phyloP scores from a whole-genome alignment of 192 early-diverging fungal genomes.

The Lobosporangium transversale region DNA sequence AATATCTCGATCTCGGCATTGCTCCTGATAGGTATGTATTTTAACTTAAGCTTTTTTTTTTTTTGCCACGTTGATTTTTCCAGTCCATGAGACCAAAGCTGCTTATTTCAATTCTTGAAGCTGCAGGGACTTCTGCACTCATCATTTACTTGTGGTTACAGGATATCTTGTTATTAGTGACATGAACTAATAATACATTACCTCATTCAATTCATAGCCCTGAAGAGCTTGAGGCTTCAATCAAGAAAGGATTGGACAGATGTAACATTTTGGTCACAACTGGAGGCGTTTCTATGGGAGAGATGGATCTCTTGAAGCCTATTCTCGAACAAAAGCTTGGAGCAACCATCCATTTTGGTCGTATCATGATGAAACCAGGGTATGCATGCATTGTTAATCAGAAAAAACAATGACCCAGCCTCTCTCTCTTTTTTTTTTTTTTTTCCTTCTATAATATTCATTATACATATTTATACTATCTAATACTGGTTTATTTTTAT shows the following conservation, averaged over 20 bases:
- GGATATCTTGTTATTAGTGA: too few relatives aligned
- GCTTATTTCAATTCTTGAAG: too few relatives aligned
- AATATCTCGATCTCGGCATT: slow-evolving; percentile 79
- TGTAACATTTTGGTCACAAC: slow-evolving; percentile 89
- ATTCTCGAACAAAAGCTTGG: slow-evolving; percentile 80
- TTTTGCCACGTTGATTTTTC: too few relatives aligned
- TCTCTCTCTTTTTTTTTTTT: not conserved
- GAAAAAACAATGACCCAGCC: not conserved
- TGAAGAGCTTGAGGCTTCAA: slow-evolving; percentile 61
- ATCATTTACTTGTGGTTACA: too few relatives aligned
- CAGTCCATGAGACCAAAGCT: too few relatives aligned
- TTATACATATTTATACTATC: not conserved
- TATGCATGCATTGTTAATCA: slow-evolving; percentile 17
- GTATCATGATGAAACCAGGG: slow-evolving; percentile 93
- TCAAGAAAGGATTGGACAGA: slow-evolving; percentile 58
- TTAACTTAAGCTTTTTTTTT: not conserved
- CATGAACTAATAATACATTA: too few relatives aligned
- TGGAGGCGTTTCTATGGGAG: slow-evolving; percentile 99
- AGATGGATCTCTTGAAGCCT: slow-evolving; percentile 90
- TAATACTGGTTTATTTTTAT: not conserved
- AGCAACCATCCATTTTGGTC: slow-evolving; percentile 90
- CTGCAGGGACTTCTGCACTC: too few relatives aligned
- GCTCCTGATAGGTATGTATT: slow-evolving; percentile 68
- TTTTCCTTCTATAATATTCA: not conserved
- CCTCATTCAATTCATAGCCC: too few relatives aligned